Base-by-base conservation (phyloP, 2,329 filamentous ascomycete species). In the Bipolaris victoriae region DNA sequence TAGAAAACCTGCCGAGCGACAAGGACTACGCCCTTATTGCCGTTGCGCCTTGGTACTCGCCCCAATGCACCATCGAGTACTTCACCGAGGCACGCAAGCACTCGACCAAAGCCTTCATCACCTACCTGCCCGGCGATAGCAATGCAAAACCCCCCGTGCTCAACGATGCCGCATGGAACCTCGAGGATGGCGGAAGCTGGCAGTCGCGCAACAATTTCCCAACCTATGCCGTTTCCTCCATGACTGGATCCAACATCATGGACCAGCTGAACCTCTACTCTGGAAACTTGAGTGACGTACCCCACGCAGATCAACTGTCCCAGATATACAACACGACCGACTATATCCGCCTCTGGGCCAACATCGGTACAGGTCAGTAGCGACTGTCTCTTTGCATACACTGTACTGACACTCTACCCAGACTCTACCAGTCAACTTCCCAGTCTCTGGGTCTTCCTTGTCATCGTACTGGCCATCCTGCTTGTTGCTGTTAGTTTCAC, bases 21-120 rank as follows among this genome's bases (percentile, higher is more conserved):
- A 73, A 75, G 18, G 86, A 90, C 64, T 92, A 91, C 74, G 87
- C 89, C 53, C 81, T 92, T 49, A 86, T 97, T 66, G 93, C 90
- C 26, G 79, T 97, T 51, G 93, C 91, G 22, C 94, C 94, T 26
- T 98, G 94, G 93, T 86, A 92, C 66, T 90, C 84, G 60, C 79
- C 83, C 7, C 79, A 86, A 24, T 99, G 94, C 72, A 90, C 91
- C 11, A 77, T 83, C 53, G 84, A 88, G 43, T 97, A 92, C 72
- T 82, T 98, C 45, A 77, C 82, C 16, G 79, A 81, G 11, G 84
- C 83, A 18, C 83, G 85, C n/a, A 85, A 88, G 63, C 83, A 85
- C 22, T 49, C 65, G 1, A 81, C 89, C 9, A 83, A 86, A 40
- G 83, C 78, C 18, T 80, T 87, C 52, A 59, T 88, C n/a, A 84